Evolutionary conservation across 1,139 yeast genomes (phyloP).

Genomic region (Blastobotrys aristatus): DNA sequence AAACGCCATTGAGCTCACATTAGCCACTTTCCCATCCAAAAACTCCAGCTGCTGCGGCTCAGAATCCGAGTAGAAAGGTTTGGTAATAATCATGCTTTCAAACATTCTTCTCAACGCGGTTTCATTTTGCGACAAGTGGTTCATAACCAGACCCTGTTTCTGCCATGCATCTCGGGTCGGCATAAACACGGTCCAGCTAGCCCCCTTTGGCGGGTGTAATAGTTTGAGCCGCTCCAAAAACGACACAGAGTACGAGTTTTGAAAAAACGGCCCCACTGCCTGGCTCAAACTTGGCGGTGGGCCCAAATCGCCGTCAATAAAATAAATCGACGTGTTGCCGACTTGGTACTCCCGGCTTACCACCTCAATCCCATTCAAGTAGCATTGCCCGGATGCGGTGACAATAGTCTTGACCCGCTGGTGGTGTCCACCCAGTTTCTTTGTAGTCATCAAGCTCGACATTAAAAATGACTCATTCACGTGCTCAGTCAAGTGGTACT

Average conservation of each 20-base stretch:
- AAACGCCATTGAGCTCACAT: constrained; percentile 18
- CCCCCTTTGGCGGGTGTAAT: constrained; percentile 42
- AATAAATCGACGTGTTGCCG: constrained; percentile 58
- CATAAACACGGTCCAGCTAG: constrained; percentile 70
- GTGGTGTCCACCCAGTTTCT: constrained; percentile 40
- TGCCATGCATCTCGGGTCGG: constrained; percentile 82
- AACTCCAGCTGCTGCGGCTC: constrained; percentile 27
- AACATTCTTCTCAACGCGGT: constrained; percentile 49
- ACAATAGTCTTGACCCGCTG: constrained; percentile 29
- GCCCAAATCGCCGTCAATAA: constrained; percentile 55
- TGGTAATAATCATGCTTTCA: constrained; percentile 56
- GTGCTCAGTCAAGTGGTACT: constrained; percentile 35
- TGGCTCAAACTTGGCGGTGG: constrained; percentile 49
- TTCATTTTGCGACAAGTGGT: constrained; percentile 52
- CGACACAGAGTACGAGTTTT: constrained; percentile 48
- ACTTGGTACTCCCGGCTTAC: constrained; percentile 42
- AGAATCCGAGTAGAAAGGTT: constrained; percentile 64
- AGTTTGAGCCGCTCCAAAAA: constrained; percentile 48
- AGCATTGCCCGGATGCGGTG: constrained; percentile 33
- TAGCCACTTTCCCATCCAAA: constrained; percentile 4
- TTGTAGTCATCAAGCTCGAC: constrained; percentile 35
- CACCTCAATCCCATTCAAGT: constrained; percentile 45
- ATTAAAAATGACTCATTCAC: constrained; percentile 13
- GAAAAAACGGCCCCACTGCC: constrained; percentile 51
- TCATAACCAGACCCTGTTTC: constrained; percentile 53